Conservation (phyloP, 1,139 yeast genomes). For the Candida albicans region DNA sequence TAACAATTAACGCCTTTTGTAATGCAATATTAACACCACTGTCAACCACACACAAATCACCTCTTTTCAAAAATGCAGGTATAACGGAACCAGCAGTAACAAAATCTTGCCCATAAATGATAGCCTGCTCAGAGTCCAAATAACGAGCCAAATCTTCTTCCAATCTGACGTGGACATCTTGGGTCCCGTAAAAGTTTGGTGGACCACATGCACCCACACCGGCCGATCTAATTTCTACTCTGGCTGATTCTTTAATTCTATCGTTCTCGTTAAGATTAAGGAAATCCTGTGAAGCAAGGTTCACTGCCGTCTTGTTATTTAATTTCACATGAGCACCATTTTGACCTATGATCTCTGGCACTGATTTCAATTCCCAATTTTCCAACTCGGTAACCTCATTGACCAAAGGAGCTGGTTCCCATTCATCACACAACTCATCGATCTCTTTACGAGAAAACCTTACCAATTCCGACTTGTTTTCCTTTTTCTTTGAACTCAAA, state of each 20-base stretch:
- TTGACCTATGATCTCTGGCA: constrained; percentile 63
- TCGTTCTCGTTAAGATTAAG: constrained; percentile 55
- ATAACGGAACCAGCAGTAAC: constrained; percentile 93
- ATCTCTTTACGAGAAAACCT: constrained; percentile 65
- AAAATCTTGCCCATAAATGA: constrained; percentile 91
- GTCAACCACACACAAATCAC: constrained; percentile 90
- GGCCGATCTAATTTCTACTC: constrained; percentile 57
- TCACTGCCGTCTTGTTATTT: constrained; percentile 34
- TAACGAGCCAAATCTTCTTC: constrained; percentile 76
- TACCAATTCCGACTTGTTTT: constrained; percentile 71
- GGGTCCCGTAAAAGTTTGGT: constrained; percentile 95
- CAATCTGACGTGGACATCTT: constrained; percentile 82
- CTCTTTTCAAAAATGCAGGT: constrained; percentile 93
- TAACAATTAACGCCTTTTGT: constrained; percentile 84
- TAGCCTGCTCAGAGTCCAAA: constrained; percentile 74
- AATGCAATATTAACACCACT: constrained; percentile 72
- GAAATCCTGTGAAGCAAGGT: constrained; percentile 65
- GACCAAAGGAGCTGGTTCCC: constrained; percentile 88
- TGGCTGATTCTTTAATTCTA: constrained; percentile 55
- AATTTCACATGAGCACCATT: constrained; percentile 52
- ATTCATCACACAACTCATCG: constrained; percentile 81
- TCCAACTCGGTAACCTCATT: constrained; percentile 53
- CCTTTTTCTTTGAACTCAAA: constrained; percentile 76
- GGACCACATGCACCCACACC: constrained; percentile 99
- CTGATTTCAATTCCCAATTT: constrained; percentile 58